Evolutionary conservation across 2,329 filamentous ascomycete species (phyloP), one percentile per base, ranked within the genome.

Genomic region (Xylariaceae sp.): DNA sequence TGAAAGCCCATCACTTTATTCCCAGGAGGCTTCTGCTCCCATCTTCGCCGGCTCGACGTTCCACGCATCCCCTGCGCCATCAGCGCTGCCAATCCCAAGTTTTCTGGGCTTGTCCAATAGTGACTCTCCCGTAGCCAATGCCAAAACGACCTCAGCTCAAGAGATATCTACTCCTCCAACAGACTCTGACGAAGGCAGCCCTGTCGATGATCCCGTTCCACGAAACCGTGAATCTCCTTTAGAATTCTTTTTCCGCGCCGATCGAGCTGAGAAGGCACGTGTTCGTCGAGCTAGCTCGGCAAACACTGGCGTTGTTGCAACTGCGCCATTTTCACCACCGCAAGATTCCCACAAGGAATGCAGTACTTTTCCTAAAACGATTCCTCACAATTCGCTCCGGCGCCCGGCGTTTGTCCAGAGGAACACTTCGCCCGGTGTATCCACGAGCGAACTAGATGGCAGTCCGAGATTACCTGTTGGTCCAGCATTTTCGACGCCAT

Each of bases 1-100:
- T 19, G 75, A 75, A 44, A 84, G 81, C 19, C 77, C 77, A 11
- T 75, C 77, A 9, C 76, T 80, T 47, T 76, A 75, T 26, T 71
- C 78, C 62, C 82, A 80, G 69, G 74, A 81, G 41, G 73, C 74
- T 45, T 74, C 74, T 26, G 75, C 75, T 45, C 79, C 85, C 58
- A 87, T 89, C 41, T 99, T 96, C 75, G 95, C 95, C 34, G 95
- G 94, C 12, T 90, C 94, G 29, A 96, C 92, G 4, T 99, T 98
- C 73, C 93, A 97, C 74, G 91, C 92, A 36, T 98, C 95, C 7
- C 95, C 95, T 17, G 94, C 93, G 1, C 90, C 95, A 0, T 96
- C 92, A 7, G 87, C 92, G 21, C 80, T 99, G 28, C 95, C 95
- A 0, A 89, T 97, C 56, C 95, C 95, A 9, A 96, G 89, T 69